Conservation (phyloP, 257 asterid species). For the Scutellaria barbata region DNA sequence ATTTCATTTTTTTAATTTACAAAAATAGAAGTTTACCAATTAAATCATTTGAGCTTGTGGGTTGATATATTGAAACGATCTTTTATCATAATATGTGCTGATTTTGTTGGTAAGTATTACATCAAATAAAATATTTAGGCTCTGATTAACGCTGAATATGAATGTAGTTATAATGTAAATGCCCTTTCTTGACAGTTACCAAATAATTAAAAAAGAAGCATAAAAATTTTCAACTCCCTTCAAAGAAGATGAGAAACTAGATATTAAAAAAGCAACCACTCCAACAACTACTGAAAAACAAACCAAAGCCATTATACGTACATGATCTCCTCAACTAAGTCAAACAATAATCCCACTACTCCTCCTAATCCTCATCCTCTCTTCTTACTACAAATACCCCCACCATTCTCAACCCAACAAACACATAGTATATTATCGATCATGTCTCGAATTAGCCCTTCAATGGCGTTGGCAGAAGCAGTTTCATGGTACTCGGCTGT, state of each 20-base stretch:
- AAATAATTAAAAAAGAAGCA: conserved; percentile 35
- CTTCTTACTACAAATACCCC: conserved; percentile 33
- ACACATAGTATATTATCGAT: neutral
- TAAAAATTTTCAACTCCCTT: conserved; percentile 29
- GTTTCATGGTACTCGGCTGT: conserved; percentile 62
- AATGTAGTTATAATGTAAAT: neutral
- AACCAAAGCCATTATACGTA: conserved; percentile 35
- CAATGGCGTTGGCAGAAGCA: conserved; percentile 50
- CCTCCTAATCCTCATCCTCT: conserved; percentile 19
- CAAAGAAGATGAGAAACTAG: neutral
- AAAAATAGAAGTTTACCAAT: too few relatives aligned
- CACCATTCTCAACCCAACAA: neutral
- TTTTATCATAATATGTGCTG: too few relatives aligned
- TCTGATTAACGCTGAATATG: neutral
- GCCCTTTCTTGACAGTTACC: conserved; percentile 35
- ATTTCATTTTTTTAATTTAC: too few relatives aligned
- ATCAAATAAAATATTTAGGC: too few relatives aligned
- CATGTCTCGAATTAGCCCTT: conserved; percentile 49
- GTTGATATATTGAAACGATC: too few relatives aligned
- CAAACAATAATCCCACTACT: conserved; percentile 24
- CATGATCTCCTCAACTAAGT: conserved; percentile 7
- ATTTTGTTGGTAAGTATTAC: too few relatives aligned
- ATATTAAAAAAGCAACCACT: conserved; percentile 41
- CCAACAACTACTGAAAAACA: conserved; percentile 47
- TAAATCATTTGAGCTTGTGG: too few relatives aligned